These are phyloP conservation scores for Exophiala dermatitidis DNA, from an alignment of 2,329 filamentous ascomycete genomes.

Conservation along the genomic window DNA sequence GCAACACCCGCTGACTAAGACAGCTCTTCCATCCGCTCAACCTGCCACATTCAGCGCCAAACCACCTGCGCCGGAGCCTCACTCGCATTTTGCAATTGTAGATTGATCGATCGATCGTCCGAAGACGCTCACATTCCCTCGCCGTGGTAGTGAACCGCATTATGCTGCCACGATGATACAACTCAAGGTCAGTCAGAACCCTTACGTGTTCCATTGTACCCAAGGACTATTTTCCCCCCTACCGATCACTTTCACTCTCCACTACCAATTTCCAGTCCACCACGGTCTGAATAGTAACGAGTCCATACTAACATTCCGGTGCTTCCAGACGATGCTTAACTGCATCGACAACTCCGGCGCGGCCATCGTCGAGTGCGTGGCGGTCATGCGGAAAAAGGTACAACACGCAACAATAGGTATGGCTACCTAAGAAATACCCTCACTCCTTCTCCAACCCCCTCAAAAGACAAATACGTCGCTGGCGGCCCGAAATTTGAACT, in stretches of 20 bases:
- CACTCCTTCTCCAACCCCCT: no score
- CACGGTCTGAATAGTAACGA: no score
- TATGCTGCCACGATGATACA: conserved; percentile 70
- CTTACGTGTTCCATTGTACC: no score
- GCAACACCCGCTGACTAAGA: no score
- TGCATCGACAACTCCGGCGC: conserved; percentile 99
- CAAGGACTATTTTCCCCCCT: no score
- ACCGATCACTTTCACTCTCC: no score
- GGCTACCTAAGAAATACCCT: no score
- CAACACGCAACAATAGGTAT: conserved; percentile 76
- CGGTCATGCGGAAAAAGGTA: conserved; percentile 83
- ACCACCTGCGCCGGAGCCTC: not conserved
- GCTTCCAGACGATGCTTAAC: conserved; percentile 83
- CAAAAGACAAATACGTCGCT: no score
- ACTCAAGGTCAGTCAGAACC: conserved; percentile 59
- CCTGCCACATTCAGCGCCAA: not conserved
- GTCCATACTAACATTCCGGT: not conserved
- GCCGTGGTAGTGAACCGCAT: conserved; percentile 12
- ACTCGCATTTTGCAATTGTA: not conserved
- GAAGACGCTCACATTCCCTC: not conserved
- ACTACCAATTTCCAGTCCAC: no score
- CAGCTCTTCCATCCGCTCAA: not conserved
- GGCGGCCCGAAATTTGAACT: not conserved
- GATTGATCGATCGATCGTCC: not conserved
- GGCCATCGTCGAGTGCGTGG: conserved; percentile 91